Evolutionary conservation across 192 early-diverging fungal genomes (phyloP).

Genomic region (Haplosporangium gracile): DNA sequence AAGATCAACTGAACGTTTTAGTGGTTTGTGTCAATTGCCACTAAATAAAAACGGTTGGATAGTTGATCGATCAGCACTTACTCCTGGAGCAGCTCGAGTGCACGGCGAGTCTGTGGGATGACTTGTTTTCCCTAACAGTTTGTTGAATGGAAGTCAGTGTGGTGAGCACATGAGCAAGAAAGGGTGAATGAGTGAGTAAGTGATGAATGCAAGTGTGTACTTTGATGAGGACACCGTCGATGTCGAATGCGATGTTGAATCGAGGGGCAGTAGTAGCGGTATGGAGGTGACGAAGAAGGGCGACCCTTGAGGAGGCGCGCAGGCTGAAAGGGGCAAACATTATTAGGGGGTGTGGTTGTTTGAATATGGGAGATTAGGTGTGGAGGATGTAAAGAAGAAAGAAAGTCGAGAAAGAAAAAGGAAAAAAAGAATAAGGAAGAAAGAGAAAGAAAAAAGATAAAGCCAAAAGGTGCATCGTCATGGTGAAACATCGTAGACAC

Average conservation of each 20-base stretch:
- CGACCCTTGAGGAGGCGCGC: neutral
- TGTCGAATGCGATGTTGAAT: constrained; percentile 72
- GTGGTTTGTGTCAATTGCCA: neutral
- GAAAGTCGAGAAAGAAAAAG: neutral
- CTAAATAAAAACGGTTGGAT: neutral
- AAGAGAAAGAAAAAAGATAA: neutral
- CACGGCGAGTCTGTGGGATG: constrained; percentile 75
- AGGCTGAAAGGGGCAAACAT: neutral
- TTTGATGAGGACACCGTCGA: constrained; percentile 91
- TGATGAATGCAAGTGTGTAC: constrained; percentile 36
- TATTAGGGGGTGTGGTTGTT: neutral
- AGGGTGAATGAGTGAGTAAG: neutral
- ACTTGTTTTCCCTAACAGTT: constrained; percentile 69
- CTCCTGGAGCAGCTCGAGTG: constrained; percentile 76
- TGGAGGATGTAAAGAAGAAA: neutral
- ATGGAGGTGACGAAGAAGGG: constrained; percentile 13
- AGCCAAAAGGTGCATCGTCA: neutral
- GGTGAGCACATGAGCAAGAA: neutral
- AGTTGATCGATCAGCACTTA: constrained; percentile 42
- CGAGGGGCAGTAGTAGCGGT: constrained; percentile 21
- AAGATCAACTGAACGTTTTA: neutral
- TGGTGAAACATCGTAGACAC: neutral
- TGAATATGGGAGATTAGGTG: neutral
- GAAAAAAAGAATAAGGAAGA: neutral
- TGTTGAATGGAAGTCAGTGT: neutral